phyloP scores from a whole-genome alignment of 768 basidiomycete genomes.

The Boletus subparvulus region DNA sequence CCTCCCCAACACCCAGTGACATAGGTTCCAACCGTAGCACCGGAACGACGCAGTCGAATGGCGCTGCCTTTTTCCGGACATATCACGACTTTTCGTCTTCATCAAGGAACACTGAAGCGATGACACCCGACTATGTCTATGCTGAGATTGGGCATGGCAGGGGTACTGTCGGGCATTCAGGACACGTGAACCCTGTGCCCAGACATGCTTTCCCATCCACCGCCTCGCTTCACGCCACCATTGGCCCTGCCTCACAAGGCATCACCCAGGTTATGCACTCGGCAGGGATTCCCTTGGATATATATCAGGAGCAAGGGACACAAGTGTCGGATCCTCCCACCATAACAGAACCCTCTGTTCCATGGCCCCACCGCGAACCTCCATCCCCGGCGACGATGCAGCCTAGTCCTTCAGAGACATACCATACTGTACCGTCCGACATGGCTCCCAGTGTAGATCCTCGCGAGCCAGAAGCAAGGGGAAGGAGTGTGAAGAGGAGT shows the following conservation, averaged over 20 bases:
- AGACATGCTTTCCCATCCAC: slow-evolving; percentile 27
- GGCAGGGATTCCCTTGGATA: slow-evolving; percentile 27
- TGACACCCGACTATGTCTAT: slow-evolving; percentile 72
- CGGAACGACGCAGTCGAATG: slow-evolving; percentile 53
- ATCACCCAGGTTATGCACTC: slow-evolving; percentile 38
- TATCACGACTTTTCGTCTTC: slow-evolving; percentile 49
- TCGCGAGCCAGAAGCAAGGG: slow-evolving; percentile 45
- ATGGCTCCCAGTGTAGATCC: slow-evolving; percentile 30
- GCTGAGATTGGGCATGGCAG: slow-evolving; percentile 78
- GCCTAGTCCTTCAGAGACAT: slow-evolving; percentile 39
- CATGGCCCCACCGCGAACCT: slow-evolving; percentile 48
- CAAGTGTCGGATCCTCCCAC: slow-evolving; percentile 9
- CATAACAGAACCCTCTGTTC: slow-evolving; percentile 23
- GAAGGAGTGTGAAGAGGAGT: slow-evolving; percentile 62
- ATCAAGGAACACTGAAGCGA: slow-evolving; percentile 49
- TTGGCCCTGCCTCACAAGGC: slow-evolving; percentile 28
- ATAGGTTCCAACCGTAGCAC: slow-evolving; percentile 55
- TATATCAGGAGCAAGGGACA: slow-evolving; percentile 16
- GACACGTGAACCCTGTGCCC: slow-evolving; percentile 16
- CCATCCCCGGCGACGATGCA: slow-evolving; percentile 36
- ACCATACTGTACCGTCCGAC: slow-evolving; percentile 39
- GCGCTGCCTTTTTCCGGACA: slow-evolving; percentile 60
- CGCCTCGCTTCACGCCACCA: slow-evolving; percentile 19
- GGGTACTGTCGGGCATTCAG: slow-evolving; percentile 37
- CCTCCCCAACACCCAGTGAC: slow-evolving; percentile 62